Conservation (phyloP, 2,329 filamentous ascomycete genomes). For the Sporothrix curviconia region DNA sequence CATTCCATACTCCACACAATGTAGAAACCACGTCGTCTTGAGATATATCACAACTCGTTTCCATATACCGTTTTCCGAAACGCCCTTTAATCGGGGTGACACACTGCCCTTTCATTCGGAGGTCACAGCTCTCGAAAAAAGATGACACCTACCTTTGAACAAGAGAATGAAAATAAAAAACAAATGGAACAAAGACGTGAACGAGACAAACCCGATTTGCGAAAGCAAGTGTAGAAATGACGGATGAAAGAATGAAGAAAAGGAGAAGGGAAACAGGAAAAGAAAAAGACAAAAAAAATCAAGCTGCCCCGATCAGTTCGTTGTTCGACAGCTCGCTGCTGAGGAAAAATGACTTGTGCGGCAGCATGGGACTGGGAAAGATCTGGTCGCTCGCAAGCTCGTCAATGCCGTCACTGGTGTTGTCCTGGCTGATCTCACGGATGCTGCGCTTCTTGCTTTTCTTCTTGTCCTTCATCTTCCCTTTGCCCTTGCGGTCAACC, state of each 20-base stretch:
- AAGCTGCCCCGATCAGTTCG: not conserved
- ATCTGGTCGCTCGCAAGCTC: slow-evolving; percentile 7
- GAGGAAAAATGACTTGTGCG: not conserved
- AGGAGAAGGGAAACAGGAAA: too few species aligned
- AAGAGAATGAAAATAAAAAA: not conserved
- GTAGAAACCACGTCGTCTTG: not conserved
- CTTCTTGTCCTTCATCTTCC: not conserved
- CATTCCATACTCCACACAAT: too few species aligned
- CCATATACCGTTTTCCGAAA: not conserved
- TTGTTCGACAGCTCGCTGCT: not conserved
- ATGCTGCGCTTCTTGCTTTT: slow-evolving; percentile 11
- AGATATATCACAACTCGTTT: not conserved
- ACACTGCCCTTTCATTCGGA: not conserved
- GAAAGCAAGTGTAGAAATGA: not conserved
- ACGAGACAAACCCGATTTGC: too few species aligned
- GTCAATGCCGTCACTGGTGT: slow-evolving; percentile 7
- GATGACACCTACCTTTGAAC: not conserved
- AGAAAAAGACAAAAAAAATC: not conserved
- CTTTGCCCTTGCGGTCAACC: not conserved
- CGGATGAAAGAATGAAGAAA: not conserved
- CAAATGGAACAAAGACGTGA: not conserved
- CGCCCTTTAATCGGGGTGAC: not conserved
- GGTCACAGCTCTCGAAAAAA: not conserved
- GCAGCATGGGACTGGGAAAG: slow-evolving; percentile 4
- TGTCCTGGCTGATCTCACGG: slow-evolving; percentile 10